A percentile compares a stretch with the other conserved stretches of the same genome.
Evolutionary conservation across 345 rosid species (phyloP).

Genomic region (Leavenworthia alabamica): DNA sequence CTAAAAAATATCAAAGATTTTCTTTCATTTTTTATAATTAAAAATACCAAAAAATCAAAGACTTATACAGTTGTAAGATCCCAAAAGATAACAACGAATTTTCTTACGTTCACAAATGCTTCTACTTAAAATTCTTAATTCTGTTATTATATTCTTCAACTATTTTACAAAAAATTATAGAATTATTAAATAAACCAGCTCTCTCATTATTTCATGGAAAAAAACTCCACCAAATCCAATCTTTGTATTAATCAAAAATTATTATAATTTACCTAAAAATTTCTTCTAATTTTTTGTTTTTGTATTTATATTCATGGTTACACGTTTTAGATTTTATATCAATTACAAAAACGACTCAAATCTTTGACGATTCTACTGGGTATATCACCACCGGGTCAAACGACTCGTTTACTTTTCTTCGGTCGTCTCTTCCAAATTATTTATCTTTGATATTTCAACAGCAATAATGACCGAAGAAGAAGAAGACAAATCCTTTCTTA

Average conservation of each 20-base stretch:
- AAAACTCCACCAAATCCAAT: conserved; percentile 22
- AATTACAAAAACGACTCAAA: background rate
- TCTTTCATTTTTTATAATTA: background rate
- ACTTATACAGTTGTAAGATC: background rate
- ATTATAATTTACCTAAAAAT: too few species aligned
- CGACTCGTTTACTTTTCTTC: conserved; percentile 30
- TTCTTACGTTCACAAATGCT: conserved; percentile 12
- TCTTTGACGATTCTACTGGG: conserved; percentile 25
- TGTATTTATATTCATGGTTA: background rate
- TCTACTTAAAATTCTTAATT: background rate
- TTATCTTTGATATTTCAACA: conserved; percentile 1
- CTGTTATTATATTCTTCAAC: conserved; percentile 14
- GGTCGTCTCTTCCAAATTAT: conserved; percentile 18
- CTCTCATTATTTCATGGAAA: conserved; percentile 4
- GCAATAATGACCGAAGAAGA: background rate
- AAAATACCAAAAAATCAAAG: background rate
- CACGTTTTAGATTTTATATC: background rate
- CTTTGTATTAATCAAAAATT: too few species aligned
- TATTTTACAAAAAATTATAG: background rate
- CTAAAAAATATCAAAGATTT: background rate
- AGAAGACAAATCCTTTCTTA: background rate
- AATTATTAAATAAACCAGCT: background rate
- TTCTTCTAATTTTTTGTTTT: too few species aligned
- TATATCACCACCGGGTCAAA: conserved; percentile 20
- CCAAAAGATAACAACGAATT: conserved; percentile 9